A percentile compares a stretch with the other conserved stretches of the same genome.
Evolutionary conservation across 345 rosid species (phyloP).

Genomic region (Sapria himalayana): DNA sequence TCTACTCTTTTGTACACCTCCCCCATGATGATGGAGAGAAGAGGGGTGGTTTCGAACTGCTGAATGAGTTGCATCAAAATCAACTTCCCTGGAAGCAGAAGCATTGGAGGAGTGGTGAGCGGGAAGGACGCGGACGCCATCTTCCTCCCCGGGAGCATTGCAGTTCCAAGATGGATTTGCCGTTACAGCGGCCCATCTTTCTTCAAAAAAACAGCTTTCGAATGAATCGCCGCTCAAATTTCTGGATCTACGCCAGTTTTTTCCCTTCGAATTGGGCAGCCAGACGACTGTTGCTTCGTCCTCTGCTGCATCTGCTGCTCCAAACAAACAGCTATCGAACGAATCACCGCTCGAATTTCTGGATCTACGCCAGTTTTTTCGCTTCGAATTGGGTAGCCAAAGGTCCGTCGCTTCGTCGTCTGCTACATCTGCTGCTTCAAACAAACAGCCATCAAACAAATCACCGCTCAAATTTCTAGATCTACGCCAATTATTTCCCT

Average conservation of each 20-base stretch:
- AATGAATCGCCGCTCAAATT: slow-evolving; percentile 10
- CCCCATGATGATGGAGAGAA: too few species aligned
- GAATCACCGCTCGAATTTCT: slow-evolving; percentile 9
- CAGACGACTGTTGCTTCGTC: slow-evolving; percentile 9
- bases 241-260: slow-evolving; percentile 9
- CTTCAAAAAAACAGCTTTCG: slow-evolving; percentile 13
- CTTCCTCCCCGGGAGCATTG: slow-evolving; percentile 9
- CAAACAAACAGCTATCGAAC: slow-evolving; percentile 7
- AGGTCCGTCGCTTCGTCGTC: slow-evolving; percentile 15
- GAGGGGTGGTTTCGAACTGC: too few species aligned
- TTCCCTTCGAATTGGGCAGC: slow-evolving; percentile 10
- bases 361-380: slow-evolving; percentile 13
- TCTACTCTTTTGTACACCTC: too few species aligned
- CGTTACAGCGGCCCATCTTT: slow-evolving; percentile 17
- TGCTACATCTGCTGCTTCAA: too few species aligned
- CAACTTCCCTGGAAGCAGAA: too few species aligned
- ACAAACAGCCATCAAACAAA: slow-evolving; percentile 7
- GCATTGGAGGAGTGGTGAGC: slow-evolving; percentile 8
- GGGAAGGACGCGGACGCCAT: slow-evolving; percentile 9
- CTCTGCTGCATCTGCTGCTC: slow-evolving; percentile 12
- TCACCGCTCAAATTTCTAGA: slow-evolving; percentile 10
- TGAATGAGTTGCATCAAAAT: slow-evolving; percentile 7
- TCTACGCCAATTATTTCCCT: slow-evolving; percentile 12
- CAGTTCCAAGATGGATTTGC: slow-evolving; percentile 12
- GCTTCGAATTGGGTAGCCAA: slow-evolving; percentile 9